These are phyloP conservation scores for Angomonas deanei DNA, from an alignment of 208 protist genomes.

Conservation along the genomic window DNA sequence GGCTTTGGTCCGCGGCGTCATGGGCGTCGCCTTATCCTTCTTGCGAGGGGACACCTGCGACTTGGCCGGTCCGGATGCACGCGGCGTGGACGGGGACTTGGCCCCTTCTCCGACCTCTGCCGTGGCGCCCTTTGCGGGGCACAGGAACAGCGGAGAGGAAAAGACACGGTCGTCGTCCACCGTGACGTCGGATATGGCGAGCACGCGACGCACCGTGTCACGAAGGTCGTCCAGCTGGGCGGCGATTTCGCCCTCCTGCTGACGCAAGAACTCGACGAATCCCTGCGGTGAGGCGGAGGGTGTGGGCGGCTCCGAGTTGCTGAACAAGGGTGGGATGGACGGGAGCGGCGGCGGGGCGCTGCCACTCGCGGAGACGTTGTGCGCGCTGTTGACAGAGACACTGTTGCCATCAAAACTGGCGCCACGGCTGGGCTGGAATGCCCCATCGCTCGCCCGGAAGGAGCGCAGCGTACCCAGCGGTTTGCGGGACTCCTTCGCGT, in stretches of 20 bases:
- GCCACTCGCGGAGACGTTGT: too few species aligned
- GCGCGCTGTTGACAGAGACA: conserved; percentile 3
- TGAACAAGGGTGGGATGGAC: not conserved
- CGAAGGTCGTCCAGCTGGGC: conserved; percentile 21
- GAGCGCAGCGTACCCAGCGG: conserved; percentile 19
- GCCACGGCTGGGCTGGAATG: not conserved
- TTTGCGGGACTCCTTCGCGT: conserved; percentile 22
- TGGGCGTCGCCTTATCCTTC: conserved; percentile 3
- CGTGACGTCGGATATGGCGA: conserved; percentile 5
- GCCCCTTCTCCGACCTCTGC: not conserved
- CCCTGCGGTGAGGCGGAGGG: not conserved
- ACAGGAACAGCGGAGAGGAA: conserved; percentile 16
- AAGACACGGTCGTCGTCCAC: conserved; percentile 17
- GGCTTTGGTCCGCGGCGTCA: conserved; percentile 6
- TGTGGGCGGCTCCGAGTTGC: not conserved
- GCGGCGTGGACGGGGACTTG: conserved; percentile 7
- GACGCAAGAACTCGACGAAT: conserved; percentile 18
- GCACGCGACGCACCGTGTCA: conserved; percentile 7
- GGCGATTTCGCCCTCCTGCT: conserved; percentile 22
- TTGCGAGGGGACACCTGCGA: conserved; percentile 1
- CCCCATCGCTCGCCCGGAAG: not conserved
- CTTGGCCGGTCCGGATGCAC: not conserved
- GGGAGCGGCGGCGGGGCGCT: not conserved
- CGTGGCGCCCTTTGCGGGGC: not conserved
- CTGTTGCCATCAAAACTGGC: not conserved